Base-by-base conservation (phyloP, 2,329 filamentous ascomycete genomes). In the Epichloe gansuensis region DNA sequence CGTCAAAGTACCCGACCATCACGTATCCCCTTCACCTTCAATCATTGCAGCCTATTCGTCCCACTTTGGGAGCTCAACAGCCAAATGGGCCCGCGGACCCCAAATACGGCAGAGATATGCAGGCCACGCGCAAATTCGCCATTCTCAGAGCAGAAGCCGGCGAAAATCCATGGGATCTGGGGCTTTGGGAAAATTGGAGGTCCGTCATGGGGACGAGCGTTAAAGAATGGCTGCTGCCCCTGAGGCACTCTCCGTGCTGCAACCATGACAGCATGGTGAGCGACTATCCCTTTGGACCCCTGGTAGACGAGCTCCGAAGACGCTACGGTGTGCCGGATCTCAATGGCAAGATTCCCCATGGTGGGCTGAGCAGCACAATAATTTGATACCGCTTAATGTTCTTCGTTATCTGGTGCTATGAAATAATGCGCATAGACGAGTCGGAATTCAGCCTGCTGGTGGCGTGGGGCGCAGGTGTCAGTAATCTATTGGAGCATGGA, bases 111-210 rank as follows among this genome's bases (percentile, higher is more conserved):
- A 66, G 71, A 35, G 76, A 77, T 56, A 59, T 64, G 43, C 67
- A 71, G 3, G 78, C 81, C 25, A 74, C 71, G 5, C 78, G 83
- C 31, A 85, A 79, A 11, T 97, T 95, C 63, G 89, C 87, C 12
- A 84, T 97, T 41, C 72, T 96, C 2, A 76, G 80, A 55, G 87
- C 85, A 0, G 72, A 80, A 3, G 76, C 80, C 0, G 84, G 87
- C 9, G 84, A 93, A 59, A 95, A 95, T 58, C 88, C 89, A 0
- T 98, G 89, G 82, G 80, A 95, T 59, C 71, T 93, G 1, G 87
- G 86, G 2, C 68, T 70, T 8, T 74, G 77, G 55, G 68, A 73
- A 31, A 97, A 97, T 62, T 84, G 89, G 69, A 79, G 81, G 57
- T 77, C 84, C 13, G 80, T 96, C 25, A 89, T 98, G 82, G 91